A percentile compares a stretch with the other conserved stretches of the same genome.
Evolutionary conservation across 306 rosid genomes (phyloP).

Genomic region (Alnus glutinosa): DNA sequence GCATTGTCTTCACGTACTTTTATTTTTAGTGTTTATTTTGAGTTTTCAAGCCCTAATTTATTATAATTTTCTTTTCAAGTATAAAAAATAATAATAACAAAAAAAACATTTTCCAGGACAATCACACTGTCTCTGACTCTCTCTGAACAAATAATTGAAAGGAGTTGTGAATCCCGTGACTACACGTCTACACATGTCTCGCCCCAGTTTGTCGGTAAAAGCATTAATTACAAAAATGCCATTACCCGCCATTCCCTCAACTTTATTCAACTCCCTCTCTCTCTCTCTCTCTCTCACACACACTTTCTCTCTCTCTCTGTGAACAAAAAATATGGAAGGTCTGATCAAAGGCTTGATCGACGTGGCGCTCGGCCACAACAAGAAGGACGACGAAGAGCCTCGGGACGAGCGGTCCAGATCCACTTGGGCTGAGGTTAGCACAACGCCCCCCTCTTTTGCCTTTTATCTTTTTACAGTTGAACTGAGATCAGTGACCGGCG

Average conservation of each 20-base stretch:
- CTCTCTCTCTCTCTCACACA: slow-evolving; percentile 10
- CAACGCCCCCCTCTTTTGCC: not conserved
- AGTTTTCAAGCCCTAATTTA: no score
- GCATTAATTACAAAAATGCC: slow-evolving; percentile 17
- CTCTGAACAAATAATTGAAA: not conserved
- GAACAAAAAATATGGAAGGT: slow-evolving; percentile 55
- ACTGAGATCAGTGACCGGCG: not conserved
- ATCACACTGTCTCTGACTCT: no score
- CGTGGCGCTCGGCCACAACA: slow-evolving; percentile 47
- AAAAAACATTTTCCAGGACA: no score
- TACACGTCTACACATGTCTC: no score
- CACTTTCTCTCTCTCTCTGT: slow-evolving; percentile 3
- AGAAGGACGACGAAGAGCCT: slow-evolving; percentile 29
- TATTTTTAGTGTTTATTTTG: no score
- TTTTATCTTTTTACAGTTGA: not conserved
- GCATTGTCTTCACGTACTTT: no score
- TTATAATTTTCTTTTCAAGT: no score
- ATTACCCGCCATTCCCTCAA: slow-evolving; percentile 42
- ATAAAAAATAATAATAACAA: no score
- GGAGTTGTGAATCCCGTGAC: not conserved
- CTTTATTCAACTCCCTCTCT: slow-evolving; percentile 25
- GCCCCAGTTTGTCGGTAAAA: slow-evolving; percentile 18
- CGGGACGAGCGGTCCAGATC: slow-evolving; percentile 70
- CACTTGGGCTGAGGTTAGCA: slow-evolving; percentile 61
- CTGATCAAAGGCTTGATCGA: slow-evolving; percentile 66